Base-by-base conservation (phyloP, 352 stramenopile genomes). In the Phytophthora cryptogea region DNA sequence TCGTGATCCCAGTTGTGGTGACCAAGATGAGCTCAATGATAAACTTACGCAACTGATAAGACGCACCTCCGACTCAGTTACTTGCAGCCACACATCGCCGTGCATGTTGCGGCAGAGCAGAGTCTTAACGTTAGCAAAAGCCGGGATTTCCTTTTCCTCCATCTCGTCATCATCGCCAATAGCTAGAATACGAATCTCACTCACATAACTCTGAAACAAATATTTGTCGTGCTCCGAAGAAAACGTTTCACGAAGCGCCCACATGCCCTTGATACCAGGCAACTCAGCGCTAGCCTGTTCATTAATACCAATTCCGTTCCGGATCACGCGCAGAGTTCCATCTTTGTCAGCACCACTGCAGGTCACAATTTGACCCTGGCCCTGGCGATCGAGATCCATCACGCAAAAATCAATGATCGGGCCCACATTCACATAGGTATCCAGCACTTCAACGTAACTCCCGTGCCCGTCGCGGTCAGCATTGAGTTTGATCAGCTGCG, bases 351-450 rank as follows among this genome's bases (percentile, higher is more conserved):
- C 93, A 10, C 97, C 97, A 61, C 91, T 98, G 66, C 94, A 98
- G 3, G 97, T 99, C 6, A 99, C 97, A 37, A 99, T 96, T 72
- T 98, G 90, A 2, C 90, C 93, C 68, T 99, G 96, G 7, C 88
- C 86, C 56, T 98, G 92, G 3, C 92, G 84, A 56, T 98, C 94
- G 14, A 97, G 81, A 54, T 98, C 94, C 66, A 98, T 96, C 16
- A 99, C 83, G 71, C 96, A 98, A 76, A 99, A 99, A 68, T 99
- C 97, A 11, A 98, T 91, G 78, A 99, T 99, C 7, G 97, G 97
- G 5, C 97, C 97, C 46, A 99, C 82, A 63, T 99, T 99, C 13
- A 92, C 89, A 59, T 99, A 99, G 52, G 95, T 97, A 71, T 99
- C 96, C 44, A 99, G 70, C 0, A 99, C 86, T 55, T 96, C 83